These are phyloP conservation scores for Sordaria brevicollis DNA, from an alignment of 495 filamentous ascomycete genomes.

Conservation along the genomic window DNA sequence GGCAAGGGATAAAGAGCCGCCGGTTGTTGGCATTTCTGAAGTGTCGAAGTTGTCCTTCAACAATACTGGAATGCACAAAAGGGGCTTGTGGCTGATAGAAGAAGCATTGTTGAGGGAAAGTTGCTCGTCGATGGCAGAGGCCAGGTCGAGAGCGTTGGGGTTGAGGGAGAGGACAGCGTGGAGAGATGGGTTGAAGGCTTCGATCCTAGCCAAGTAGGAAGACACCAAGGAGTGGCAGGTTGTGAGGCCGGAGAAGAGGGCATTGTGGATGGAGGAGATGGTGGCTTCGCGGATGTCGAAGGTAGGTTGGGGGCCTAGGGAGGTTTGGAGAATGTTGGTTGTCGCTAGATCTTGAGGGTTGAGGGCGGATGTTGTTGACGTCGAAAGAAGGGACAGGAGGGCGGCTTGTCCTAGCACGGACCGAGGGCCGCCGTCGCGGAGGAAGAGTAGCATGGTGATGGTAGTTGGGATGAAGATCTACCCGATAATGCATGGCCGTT, in stretches of 20 bases:
- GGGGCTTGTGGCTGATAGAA: conserved; percentile 20
- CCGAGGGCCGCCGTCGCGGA: not conserved
- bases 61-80: conserved; percentile 50
- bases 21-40: conserved; percentile 42
- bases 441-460: not conserved
- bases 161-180: conserved; percentile 49
- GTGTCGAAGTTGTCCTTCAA: conserved; percentile 58
- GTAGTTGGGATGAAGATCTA: not conserved
- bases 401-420: not conserved
- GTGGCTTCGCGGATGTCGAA: conserved; percentile 48
- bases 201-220: conserved; percentile 45
- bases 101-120: conserved; percentile 36
- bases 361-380: not conserved
- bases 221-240: conserved; percentile 44
- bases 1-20: conserved; percentile 37
- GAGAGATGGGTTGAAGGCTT: conserved; percentile 42
- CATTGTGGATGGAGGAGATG: conserved; percentile 42
- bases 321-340: not conserved
- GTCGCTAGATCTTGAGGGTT: not conserved
- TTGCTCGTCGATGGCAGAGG: conserved; percentile 35
- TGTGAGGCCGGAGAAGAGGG: conserved; percentile 35
- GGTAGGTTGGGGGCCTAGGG: not conserved
- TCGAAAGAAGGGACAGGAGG: not conserved
- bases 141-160: conserved; percentile 35
- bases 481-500: not conserved